A percentile compares a stretch with the other conserved stretches of the same genome.
Evolutionary conservation across 1,284 basidiomycete species (phyloP).

Genomic region (Marasmius sp.): DNA sequence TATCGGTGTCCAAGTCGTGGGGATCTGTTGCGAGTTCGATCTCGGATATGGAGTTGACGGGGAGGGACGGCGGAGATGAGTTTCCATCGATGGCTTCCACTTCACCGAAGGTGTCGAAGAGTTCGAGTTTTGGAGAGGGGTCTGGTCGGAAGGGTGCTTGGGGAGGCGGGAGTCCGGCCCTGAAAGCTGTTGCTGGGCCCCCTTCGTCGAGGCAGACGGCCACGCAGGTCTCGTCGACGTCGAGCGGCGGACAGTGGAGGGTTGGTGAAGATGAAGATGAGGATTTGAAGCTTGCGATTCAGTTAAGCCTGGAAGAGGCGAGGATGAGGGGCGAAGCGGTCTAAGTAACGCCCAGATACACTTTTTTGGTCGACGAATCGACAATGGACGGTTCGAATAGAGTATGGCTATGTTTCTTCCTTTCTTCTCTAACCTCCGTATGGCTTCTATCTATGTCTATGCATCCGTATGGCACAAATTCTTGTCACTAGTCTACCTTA

Average conservation of each 20-base stretch:
- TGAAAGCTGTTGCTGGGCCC: background rate
- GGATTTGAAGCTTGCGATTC: slow-evolving; percentile 11
- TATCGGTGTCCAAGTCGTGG: background rate
- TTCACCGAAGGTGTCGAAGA: background rate
- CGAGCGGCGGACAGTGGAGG: background rate
- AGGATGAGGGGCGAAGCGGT: background rate
- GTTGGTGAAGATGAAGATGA: slow-evolving; percentile 12
- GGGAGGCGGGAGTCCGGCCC: background rate
- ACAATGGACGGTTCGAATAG: too few species aligned
- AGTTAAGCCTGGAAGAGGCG: slow-evolving; percentile 13
- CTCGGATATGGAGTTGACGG: background rate
- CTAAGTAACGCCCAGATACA: background rate
- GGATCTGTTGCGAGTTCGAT: background rate
- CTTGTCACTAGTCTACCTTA: too few species aligned
- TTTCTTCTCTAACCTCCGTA: too few species aligned
- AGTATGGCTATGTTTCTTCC: too few species aligned
- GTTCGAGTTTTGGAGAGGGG: background rate
- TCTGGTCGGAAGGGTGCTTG: background rate
- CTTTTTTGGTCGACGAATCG: background rate
- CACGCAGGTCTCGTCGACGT: background rate
- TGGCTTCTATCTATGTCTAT: too few species aligned
- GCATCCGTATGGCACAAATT: too few species aligned
- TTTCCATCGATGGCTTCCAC: background rate
- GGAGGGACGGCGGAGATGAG: background rate
- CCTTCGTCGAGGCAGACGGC: background rate